phyloP scores from a whole-genome alignment of 2,329 filamentous ascomycete species.

The Ceratocystiopsis brevicomis region DNA sequence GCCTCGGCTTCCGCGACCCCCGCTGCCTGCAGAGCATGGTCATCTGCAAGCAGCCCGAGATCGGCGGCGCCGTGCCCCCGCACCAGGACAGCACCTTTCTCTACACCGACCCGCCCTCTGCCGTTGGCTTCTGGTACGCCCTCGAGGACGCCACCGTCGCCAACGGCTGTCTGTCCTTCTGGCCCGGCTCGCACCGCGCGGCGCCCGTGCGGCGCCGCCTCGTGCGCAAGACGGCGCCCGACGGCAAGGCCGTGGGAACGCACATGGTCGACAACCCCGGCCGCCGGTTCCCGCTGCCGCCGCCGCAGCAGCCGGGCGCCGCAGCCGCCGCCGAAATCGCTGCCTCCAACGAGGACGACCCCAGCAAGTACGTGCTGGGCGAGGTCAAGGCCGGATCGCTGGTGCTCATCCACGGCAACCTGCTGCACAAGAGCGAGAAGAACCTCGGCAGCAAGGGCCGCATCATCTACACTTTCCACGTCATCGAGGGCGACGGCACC shows the following conservation, averaged over 20 bases:
- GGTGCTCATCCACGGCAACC: slow-evolving; percentile 87
- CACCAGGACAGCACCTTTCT: slow-evolving; percentile 89
- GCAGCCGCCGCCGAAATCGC: slow-evolving; percentile 7
- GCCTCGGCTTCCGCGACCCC: slow-evolving; percentile 58
- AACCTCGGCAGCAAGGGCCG: slow-evolving; percentile 72
- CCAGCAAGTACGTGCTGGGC: slow-evolving; percentile 51
- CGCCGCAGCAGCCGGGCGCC: slow-evolving; percentile 26
- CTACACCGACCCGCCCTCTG: slow-evolving; percentile 73
- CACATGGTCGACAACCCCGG: slow-evolving; percentile 56
- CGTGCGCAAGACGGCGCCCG: slow-evolving; percentile 34
- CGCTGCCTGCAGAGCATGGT: slow-evolving; percentile 83
- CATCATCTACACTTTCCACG: slow-evolving; percentile 94
- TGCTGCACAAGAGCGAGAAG: slow-evolving; percentile 89
- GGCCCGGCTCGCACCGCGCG: slow-evolving; percentile 58
- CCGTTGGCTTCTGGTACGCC: slow-evolving; percentile 94
- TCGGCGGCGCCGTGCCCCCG: slow-evolving; percentile 74
- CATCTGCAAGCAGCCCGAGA: slow-evolving; percentile 95
- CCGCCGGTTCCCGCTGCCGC: slow-evolving; percentile 34
- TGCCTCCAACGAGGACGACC: slow-evolving; percentile 17
- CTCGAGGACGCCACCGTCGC: slow-evolving; percentile 73
- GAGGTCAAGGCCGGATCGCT: slow-evolving; percentile 83
- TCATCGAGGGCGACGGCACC: slow-evolving; percentile 55
- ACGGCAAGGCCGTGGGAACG: slow-evolving; percentile 28
- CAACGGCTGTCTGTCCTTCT: slow-evolving; percentile 81
- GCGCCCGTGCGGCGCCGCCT: slow-evolving; percentile 55